Base-by-base conservation (phyloP, 768 basidiomycete species). In the Naganishia vaughanmartiniae region DNA sequence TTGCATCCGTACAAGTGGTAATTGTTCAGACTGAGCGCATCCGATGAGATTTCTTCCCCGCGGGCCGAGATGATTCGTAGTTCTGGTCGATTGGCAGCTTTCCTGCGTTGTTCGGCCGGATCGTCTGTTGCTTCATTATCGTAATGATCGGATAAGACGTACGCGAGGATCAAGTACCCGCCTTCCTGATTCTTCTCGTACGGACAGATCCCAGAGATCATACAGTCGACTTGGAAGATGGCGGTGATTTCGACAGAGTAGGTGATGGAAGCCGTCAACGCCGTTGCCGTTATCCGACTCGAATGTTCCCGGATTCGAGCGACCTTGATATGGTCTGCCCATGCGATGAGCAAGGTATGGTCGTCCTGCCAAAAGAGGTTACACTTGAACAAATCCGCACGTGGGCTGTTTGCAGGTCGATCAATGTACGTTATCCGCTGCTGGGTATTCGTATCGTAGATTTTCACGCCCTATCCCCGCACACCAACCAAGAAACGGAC, bases 351-450 rank as follows among this genome's bases (percentile, higher is more conserved):
- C 2, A 99, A 85, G 0, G 92, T 93, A 0, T 87, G 86, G 76
- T 94, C 91, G 77, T 96, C 93, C 75, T 92, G 91, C 94, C 95
- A 99, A 69, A 88, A 84, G 0, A 99, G 85, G 0, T 87, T 89
- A 78, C 91, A 95, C 76, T 93, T 94, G 86, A 94, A 97, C 10
- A 97, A 85, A 77, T 99, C 96, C 0, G 93, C 90, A 48, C 96
- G 87, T 2, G 95, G 96, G 70, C 91, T 89, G 72, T 90, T 87
- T 0, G 85, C 76, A 17, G 89, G 88, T 45, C 93, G 85, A 80
- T 94, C 91, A 66, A 97, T 93, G 78, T 86, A 92, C 0, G 89
- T 89, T 57, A 98, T 89, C 9, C 90, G 87, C 24, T 87, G 87
- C 74, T 89, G 87, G 0, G 89, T 89, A 4, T 83, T 82, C 0